Percentiles rank a stretch among this genome's conserved stretches.
These are phyloP conservation scores for Lachancea thermotolerans DNA, from an alignment of 805 yeast genomes.

Conservation along the genomic window DNA sequence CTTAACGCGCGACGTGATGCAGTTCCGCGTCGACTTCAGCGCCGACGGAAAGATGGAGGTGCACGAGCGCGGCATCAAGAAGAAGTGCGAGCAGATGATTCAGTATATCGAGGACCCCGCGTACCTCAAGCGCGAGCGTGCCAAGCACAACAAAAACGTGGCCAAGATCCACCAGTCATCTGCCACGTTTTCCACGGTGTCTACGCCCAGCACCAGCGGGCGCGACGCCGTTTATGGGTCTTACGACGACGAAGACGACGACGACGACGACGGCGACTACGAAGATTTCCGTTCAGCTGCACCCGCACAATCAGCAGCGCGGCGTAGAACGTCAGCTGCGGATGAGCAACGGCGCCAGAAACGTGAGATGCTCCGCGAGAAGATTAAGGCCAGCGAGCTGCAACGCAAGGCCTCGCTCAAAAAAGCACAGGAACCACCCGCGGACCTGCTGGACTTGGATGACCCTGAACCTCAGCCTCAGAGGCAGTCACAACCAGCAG, in stretches of 20 bases:
- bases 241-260: slow-evolving; percentile 30
- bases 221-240: slow-evolving; percentile 15
- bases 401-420: slow-evolving; percentile 24
- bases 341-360: slow-evolving; percentile 34
- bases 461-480: slow-evolving; percentile 8
- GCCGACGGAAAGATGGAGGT: slow-evolving; percentile 35
- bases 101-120: slow-evolving; percentile 26
- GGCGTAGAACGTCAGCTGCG: slow-evolving; percentile 22
- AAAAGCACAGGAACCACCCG: slow-evolving; percentile 17
- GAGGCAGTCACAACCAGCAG: background rate
- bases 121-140: slow-evolving; percentile 27
- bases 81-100: slow-evolving; percentile 29
- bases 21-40: slow-evolving; percentile 28
- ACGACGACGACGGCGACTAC: slow-evolving; percentile 16
- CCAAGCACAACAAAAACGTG: slow-evolving; percentile 24
- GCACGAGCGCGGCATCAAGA: slow-evolving; percentile 33
- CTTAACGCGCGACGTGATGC: slow-evolving; percentile 25
- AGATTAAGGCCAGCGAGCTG: slow-evolving; percentile 29
- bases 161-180: slow-evolving; percentile 24
- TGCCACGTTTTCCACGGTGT: slow-evolving; percentile 1
- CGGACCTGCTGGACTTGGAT: slow-evolving; percentile 30
- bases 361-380: slow-evolving; percentile 32
- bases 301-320: slow-evolving; percentile 9
- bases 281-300: slow-evolving; percentile 16
- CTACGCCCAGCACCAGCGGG: slow-evolving; percentile 5